Conservation (phyloP, 371 early-diverging fungal genomes). For the Massospora cicadina region DNA sequence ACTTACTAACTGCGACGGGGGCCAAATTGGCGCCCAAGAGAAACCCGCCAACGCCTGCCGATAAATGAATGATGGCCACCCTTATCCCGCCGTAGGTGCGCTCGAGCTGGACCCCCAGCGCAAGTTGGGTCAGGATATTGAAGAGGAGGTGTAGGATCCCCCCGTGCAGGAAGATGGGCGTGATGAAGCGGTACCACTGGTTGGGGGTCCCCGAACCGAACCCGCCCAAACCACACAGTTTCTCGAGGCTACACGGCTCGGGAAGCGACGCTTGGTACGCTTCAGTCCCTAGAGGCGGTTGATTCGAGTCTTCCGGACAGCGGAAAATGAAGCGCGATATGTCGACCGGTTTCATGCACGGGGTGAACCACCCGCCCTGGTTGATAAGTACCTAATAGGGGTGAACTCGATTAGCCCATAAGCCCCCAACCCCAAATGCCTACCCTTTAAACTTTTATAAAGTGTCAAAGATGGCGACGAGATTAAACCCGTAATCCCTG, state of each 20-base stretch:
- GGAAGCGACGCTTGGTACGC: background rate
- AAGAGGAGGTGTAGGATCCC: conserved; percentile 60
- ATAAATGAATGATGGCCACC: conserved; percentile 49
- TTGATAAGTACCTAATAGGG: conserved; percentile 2
- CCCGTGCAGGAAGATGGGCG: conserved; percentile 75
- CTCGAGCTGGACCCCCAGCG: conserved; percentile 55
- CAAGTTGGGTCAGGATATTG: conserved; percentile 54
- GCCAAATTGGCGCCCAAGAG: conserved; percentile 55
- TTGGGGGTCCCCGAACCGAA: conserved; percentile 23
- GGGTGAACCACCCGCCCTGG: conserved; percentile 6
- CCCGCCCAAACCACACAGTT: conserved; percentile 34
- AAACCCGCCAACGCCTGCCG: conserved; percentile 62
- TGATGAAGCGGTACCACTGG: conserved; percentile 65
- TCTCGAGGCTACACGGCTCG: conserved; percentile 15
- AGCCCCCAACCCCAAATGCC: too few species aligned
- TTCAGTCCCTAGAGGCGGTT: background rate
- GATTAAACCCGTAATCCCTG: background rate
- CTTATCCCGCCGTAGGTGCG: conserved; percentile 53
- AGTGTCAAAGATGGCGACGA: background rate
- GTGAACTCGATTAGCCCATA: background rate
- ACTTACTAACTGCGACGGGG: conserved; percentile 26
- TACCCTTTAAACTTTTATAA: too few species aligned
- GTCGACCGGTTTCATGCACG: conserved; percentile 2
- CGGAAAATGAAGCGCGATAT: background rate
- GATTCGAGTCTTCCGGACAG: conserved; percentile 1